Percentiles rank a stretch among this genome's conserved stretches.
Conservation (phyloP, 306 rosid species). For the Vigna radiata region DNA sequence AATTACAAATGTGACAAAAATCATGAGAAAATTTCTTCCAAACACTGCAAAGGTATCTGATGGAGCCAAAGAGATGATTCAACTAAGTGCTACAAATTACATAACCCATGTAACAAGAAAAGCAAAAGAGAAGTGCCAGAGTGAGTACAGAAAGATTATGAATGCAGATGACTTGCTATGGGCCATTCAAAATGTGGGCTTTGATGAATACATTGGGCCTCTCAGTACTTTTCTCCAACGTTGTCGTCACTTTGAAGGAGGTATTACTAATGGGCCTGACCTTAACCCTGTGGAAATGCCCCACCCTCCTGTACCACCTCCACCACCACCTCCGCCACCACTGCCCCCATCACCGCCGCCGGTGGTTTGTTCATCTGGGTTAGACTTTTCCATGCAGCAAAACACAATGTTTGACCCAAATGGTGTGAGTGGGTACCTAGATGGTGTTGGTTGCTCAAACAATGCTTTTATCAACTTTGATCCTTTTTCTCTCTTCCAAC, state of each 20-base stretch:
- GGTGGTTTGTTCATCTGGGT: not conserved
- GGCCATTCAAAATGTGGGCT: not conserved
- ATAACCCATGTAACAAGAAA: not conserved
- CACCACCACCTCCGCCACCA: not conserved
- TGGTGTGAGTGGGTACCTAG: not conserved
- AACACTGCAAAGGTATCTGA: not conserved
- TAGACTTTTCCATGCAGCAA: not conserved
- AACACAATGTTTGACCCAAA: not conserved
- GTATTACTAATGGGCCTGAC: not conserved
- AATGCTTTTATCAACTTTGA: not conserved
- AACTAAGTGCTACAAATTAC: slow-evolving; percentile 19
- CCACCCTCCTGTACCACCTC: not conserved
- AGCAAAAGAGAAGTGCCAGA: not conserved
- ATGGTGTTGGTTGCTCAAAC: not conserved
- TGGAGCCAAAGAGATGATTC: not conserved
- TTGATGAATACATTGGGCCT: not conserved
- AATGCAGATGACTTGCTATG: slow-evolving; percentile 24
- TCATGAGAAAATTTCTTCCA: slow-evolving; percentile 12
- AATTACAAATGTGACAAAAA: not conserved
- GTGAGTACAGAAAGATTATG: slow-evolving; percentile 1
- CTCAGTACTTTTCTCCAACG: not conserved
- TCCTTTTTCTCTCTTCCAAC: not conserved
- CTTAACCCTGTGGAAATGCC: not conserved
- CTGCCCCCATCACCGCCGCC: not conserved
- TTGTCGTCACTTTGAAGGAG: not conserved